phyloP scores from a whole-genome alignment of 331 rosid genomes.

The Pyrus hybrid region DNA sequence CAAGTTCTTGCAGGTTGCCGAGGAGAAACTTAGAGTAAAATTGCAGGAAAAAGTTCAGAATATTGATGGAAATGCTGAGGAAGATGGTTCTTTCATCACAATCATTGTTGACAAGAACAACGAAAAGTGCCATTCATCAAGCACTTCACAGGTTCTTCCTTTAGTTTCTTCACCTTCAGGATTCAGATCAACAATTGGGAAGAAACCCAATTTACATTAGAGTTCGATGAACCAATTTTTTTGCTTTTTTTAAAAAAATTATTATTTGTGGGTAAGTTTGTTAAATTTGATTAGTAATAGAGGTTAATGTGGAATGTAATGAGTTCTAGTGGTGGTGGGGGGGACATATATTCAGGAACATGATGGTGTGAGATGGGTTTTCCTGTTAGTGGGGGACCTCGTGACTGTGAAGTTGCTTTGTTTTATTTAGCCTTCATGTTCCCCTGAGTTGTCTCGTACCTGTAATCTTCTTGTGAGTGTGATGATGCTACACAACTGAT shows the following conservation, averaged over 20 bases:
- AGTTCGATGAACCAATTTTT: slow-evolving; percentile 6
- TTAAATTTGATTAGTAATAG: background rate
- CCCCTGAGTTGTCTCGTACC: slow-evolving; percentile 21
- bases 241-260: background rate
- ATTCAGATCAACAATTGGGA: slow-evolving; percentile 32
- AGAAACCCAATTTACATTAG: slow-evolving; percentile 37
- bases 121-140: slow-evolving; percentile 43
- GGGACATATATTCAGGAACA: slow-evolving; percentile 20
- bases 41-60: slow-evolving; percentile 34
- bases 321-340: slow-evolving; percentile 13
- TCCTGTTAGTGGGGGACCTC: slow-evolving; percentile 22
- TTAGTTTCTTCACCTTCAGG: no score
- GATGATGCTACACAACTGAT: slow-evolving; percentile 17
- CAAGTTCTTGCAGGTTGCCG: slow-evolving; percentile 91
- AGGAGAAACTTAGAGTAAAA: slow-evolving; percentile 70
- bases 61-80: slow-evolving; percentile 36
- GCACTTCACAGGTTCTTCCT: slow-evolving; percentile 69
- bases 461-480: slow-evolving; percentile 21
- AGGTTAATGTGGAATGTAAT: slow-evolving; percentile 26
- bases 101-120: slow-evolving; percentile 41
- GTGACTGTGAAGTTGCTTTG: slow-evolving; percentile 23
- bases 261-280: slow-evolving; percentile 19
- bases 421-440: slow-evolving; percentile 22
- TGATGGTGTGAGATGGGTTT: slow-evolving; percentile 22
- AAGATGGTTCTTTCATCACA: slow-evolving; percentile 42